Conservation (phyloP, 2,329 filamentous ascomycete species). For the Cadophora sp. region DNA sequence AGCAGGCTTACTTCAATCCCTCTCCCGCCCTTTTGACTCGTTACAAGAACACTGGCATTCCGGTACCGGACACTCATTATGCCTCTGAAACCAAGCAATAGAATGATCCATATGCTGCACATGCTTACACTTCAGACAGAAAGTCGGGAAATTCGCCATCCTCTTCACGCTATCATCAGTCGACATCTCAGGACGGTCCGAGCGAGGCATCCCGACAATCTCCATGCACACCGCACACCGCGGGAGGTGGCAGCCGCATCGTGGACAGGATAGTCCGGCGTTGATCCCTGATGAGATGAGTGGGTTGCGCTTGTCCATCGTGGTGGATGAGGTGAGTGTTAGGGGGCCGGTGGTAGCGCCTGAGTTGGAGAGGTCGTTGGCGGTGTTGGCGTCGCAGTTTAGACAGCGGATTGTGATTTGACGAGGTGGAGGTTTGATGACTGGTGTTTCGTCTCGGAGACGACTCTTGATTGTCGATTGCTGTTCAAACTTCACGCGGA, state of each 20-base stretch:
- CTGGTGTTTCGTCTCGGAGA: slow-evolving; percentile 67
- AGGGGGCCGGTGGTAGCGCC: slow-evolving; percentile 27
- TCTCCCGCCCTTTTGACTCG: slow-evolving; percentile 20
- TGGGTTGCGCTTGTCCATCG: slow-evolving; percentile 54
- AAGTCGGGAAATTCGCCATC: slow-evolving; percentile 67
- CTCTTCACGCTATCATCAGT: slow-evolving; percentile 55
- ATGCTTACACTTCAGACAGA: slow-evolving; percentile 73
- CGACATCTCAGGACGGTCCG: slow-evolving; percentile 61
- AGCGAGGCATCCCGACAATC: slow-evolving; percentile 68
- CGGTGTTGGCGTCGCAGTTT: slow-evolving; percentile 72
- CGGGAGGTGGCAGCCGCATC: slow-evolving; percentile 70
- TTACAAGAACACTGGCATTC: slow-evolving; percentile 70
- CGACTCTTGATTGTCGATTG: slow-evolving; percentile 73
- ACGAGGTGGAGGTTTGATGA: slow-evolving; percentile 67
- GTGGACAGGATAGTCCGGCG: slow-evolving; percentile 69
- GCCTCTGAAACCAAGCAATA: slow-evolving; percentile 68
- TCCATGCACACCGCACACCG: slow-evolving; percentile 73
- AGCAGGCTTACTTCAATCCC: background rate
- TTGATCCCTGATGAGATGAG: slow-evolving; percentile 63
- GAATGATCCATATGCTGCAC: slow-evolving; percentile 73
- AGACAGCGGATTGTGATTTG: slow-evolving; percentile 79
- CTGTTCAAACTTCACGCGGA: slow-evolving; percentile 79
- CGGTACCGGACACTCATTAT: slow-evolving; percentile 71
- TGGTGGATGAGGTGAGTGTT: slow-evolving; percentile 33
- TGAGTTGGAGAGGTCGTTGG: slow-evolving; percentile 47